A percentile compares a stretch with the other conserved stretches of the same genome.
Conservation (phyloP, 1,139 yeast species). For the Blastobotrys ciferrii region DNA sequence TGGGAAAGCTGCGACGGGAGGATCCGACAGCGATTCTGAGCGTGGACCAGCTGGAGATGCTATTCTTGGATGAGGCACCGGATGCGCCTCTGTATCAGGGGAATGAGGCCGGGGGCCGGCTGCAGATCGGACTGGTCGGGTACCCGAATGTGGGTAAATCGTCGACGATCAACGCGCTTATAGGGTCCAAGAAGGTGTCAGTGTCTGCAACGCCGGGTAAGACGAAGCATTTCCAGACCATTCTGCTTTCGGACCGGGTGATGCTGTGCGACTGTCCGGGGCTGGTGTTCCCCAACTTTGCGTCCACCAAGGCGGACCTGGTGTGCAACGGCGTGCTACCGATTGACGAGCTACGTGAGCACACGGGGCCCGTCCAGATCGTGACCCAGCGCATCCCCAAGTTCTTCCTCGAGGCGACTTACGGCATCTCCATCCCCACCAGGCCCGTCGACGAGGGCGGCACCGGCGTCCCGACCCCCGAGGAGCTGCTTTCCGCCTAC, state of each 20-base stretch:
- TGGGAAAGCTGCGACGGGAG: no score
- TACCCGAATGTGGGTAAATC: conserved; percentile 90
- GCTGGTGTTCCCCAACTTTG: conserved; percentile 96
- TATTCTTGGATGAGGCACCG: conserved; percentile 82
- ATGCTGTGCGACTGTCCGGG: conserved; percentile 98
- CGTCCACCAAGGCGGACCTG: conserved; percentile 92
- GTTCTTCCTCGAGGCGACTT: conserved; percentile 81
- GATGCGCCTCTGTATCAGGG: conserved; percentile 52
- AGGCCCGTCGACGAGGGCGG: conserved; percentile 84
- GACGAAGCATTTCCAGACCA: conserved; percentile 98
- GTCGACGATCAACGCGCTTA: conserved; percentile 89
- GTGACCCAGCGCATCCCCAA: conserved; percentile 90
- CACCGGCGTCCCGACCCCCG: conserved; percentile 80
- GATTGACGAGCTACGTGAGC: conserved; percentile 92
- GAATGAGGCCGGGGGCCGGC: conserved; percentile 37
- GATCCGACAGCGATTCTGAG: conserved; percentile 70
- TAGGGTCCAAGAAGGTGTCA: conserved; percentile 94
- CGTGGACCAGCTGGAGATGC: conserved; percentile 78
- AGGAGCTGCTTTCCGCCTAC: conserved; percentile 85
- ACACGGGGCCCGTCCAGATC: conserved; percentile 84
- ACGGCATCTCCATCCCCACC: conserved; percentile 85
- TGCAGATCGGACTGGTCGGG: conserved; percentile 94
- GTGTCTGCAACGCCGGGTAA: conserved; percentile 99
- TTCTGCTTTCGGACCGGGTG: conserved; percentile 76
- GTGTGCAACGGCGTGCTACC: conserved; percentile 98